Conservation (phyloP, 768 basidiomycete species). For the Termitomyces sp. region DNA sequence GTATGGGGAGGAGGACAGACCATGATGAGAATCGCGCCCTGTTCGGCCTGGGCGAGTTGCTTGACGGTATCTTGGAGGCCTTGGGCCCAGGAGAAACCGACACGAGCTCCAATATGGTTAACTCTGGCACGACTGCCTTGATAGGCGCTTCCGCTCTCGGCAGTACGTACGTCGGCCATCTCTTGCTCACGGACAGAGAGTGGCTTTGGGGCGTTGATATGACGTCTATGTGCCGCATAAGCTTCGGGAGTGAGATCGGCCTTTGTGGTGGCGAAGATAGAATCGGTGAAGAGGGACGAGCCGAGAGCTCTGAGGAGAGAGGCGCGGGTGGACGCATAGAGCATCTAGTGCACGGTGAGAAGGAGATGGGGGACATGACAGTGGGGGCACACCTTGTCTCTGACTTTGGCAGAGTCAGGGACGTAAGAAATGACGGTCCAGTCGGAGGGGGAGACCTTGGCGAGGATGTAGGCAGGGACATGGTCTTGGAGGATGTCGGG, state of each 20-base stretch:
- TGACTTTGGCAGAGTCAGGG: slow-evolving; percentile 74
- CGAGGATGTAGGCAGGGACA: slow-evolving; percentile 72
- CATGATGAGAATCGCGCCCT: slow-evolving; percentile 53
- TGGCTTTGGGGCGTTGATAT: slow-evolving; percentile 73
- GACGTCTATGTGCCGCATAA: slow-evolving; percentile 69
- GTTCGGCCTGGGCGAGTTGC: slow-evolving; percentile 45
- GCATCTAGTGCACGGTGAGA: slow-evolving; percentile 51
- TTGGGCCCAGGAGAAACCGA: slow-evolving; percentile 64
- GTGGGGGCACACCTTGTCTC: slow-evolving; percentile 61
- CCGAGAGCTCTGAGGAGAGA: slow-evolving; percentile 71
- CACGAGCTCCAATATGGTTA: slow-evolving; percentile 52
- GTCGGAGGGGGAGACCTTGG: slow-evolving; percentile 52
- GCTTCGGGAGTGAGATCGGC: slow-evolving; percentile 60
- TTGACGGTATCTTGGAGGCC: slow-evolving; percentile 63
- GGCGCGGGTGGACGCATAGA: slow-evolving; percentile 77
- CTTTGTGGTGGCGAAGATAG: slow-evolving; percentile 75
- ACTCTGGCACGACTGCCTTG: slow-evolving; percentile 52
- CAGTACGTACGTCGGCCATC: slow-evolving; percentile 68
- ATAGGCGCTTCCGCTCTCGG: slow-evolving; percentile 56
- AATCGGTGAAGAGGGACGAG: slow-evolving; percentile 64
- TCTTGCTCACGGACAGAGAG: slow-evolving; percentile 81
- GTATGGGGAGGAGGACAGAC: slow-evolving; percentile 29
- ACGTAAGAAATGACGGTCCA: slow-evolving; percentile 82
- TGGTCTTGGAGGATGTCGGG: slow-evolving; percentile 50
- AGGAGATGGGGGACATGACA: not conserved